These are phyloP conservation scores for Aspergillaceae sp. DNA, from an alignment of 2,329 filamentous ascomycete species.

Conservation along the genomic window DNA sequence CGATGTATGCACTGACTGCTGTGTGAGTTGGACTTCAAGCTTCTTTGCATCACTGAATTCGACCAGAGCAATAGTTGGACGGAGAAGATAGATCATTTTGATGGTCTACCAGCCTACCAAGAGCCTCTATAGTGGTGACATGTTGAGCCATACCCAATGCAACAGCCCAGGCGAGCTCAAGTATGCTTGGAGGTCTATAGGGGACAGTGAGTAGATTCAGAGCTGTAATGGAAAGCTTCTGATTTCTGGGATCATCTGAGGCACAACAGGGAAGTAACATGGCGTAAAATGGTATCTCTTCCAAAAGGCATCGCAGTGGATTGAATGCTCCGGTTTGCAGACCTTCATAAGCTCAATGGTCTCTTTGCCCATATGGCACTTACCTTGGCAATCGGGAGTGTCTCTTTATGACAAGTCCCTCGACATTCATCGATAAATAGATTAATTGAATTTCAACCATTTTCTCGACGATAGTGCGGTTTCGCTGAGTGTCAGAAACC, in stretches of 20 bases:
- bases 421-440: constrained; percentile 6
- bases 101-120: constrained; percentile 15
- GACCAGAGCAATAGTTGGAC: constrained; percentile 10
- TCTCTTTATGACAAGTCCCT: constrained; percentile 7
- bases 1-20: constrained; percentile 12
- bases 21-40: constrained; percentile 12
- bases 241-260: constrained; percentile 8
- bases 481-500: constrained; percentile 4
- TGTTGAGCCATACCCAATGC: constrained; percentile 10
- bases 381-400: constrained; percentile 10
- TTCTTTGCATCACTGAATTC: constrained; percentile 9
- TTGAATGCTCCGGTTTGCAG: constrained; percentile 5
- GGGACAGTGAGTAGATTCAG: constrained; percentile 13
- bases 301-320: constrained; percentile 1
- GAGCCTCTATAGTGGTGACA: constrained; percentile 14
- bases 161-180: constrained; percentile 23
- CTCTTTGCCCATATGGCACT: constrained; percentile 13
- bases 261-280: constrained; percentile 8
- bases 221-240: constrained; percentile 8
- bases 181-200: constrained; percentile 21
- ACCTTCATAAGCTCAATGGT: constrained; percentile 10
- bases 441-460: constrained; percentile 5
- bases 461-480: constrained; percentile 7
- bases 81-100: constrained; percentile 14
- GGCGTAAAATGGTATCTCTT: constrained; percentile 7